These are phyloP conservation scores for Aegilops umbellulata DNA, from an alignment of 176 grass and related monocot genomes.

Conservation along the genomic window DNA sequence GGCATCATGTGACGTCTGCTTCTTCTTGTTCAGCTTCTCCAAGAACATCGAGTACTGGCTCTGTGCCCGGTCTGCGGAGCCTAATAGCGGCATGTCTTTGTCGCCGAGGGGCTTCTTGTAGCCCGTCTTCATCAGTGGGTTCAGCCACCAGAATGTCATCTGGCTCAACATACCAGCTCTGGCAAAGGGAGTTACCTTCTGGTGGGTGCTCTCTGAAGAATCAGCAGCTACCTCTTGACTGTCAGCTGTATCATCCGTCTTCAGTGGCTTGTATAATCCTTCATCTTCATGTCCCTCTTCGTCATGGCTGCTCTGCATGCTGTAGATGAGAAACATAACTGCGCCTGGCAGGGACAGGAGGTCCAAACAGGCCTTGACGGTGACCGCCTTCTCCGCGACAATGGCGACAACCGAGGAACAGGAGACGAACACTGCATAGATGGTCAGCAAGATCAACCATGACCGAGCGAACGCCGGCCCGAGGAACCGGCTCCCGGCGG, in stretches of 20 bases:
- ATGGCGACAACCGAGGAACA: constrained; percentile 46
- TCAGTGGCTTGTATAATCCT: constrained; percentile 56
- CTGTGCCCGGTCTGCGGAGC: constrained; percentile 44
- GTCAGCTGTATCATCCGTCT: neutral
- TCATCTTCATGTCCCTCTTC: constrained; percentile 17
- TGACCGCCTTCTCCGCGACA: constrained; percentile 24
- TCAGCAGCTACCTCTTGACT: neutral
- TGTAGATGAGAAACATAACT: constrained; percentile 42
- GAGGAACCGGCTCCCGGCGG: constrained; percentile 23
- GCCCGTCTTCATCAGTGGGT: constrained; percentile 82
- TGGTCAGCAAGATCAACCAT: constrained; percentile 25
- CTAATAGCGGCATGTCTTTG: constrained; percentile 67
- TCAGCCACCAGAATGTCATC: constrained; percentile 92
- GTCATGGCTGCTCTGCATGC: neutral
- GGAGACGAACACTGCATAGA: constrained; percentile 42
- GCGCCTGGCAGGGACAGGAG: constrained; percentile 50
- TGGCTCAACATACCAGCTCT: constrained; percentile 54
- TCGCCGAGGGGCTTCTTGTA: constrained; percentile 77
- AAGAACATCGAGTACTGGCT: constrained; percentile 51
- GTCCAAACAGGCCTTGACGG: constrained; percentile 41
- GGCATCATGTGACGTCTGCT: neutral
- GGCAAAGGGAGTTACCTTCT: constrained; percentile 48
- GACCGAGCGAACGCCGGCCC: constrained; percentile 11
- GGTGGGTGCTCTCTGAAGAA: too few relatives aligned
- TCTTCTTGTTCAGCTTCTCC: constrained; percentile 43